phyloP scores from a whole-genome alignment of 2,329 filamentous ascomycete species.

The Sporothrix variecibatus region DNA sequence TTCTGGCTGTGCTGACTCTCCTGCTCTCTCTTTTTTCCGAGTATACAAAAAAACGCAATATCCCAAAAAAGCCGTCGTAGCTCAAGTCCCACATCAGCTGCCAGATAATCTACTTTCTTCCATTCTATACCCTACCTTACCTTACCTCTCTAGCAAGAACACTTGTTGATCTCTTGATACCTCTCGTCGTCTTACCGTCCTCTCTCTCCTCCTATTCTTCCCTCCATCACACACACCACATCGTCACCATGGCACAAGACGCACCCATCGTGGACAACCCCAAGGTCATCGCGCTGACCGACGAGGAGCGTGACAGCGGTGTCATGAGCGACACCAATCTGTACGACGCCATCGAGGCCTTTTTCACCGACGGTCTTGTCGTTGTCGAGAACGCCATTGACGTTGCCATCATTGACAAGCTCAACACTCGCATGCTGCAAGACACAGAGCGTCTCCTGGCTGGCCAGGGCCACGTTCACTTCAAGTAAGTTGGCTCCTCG shows the following conservation, averaged over 20 bases:
- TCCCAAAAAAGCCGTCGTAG: background rate
- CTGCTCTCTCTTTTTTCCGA: background rate
- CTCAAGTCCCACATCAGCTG: background rate
- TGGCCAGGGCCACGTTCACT: constrained; percentile 31
- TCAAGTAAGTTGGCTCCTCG: constrained; percentile 14
- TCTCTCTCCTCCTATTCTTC: background rate
- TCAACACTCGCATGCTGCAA: constrained; percentile 34
- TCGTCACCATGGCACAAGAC: constrained; percentile 19
- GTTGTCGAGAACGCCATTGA: constrained; percentile 35
- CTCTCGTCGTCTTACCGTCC: background rate
- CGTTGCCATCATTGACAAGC: constrained; percentile 35
- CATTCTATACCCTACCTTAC: background rate
- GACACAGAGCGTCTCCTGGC: constrained; percentile 33
- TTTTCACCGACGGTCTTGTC: constrained; percentile 35
- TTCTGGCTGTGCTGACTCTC: background rate
- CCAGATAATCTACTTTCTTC: background rate
- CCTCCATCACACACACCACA: background rate
- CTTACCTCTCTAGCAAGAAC: background rate
- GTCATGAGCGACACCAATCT: constrained; percentile 34
- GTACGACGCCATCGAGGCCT: constrained; percentile 35
- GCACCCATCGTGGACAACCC: constrained; percentile 16
- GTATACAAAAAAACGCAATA: background rate
- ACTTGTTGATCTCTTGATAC: background rate
- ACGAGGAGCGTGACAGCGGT: constrained; percentile 34
- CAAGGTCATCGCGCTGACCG: constrained; percentile 29